Percentiles rank a stretch among this genome's conserved stretches.
phyloP scores from a whole-genome alignment of 75 land plant genomes.

The Cryptomeria japonica region DNA sequence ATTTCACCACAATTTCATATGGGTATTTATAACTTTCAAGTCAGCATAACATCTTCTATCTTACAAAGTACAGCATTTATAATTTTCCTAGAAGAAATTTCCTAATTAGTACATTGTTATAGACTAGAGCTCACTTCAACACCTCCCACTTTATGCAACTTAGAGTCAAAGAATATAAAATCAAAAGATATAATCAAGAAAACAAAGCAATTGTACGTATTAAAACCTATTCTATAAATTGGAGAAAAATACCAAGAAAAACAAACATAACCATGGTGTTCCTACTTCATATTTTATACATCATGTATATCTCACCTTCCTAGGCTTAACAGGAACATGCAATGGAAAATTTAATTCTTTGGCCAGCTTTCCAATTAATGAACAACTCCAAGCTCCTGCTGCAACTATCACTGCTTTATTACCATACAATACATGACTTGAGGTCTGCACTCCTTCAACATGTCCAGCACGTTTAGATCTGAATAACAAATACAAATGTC shows the following conservation, averaged over 20 bases:
- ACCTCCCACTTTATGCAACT: constrained; percentile 1
- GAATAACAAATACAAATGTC: background rate
- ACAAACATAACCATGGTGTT: background rate
- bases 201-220: background rate
- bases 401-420: constrained; percentile 76
- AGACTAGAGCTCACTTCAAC: background rate
- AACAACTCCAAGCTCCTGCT: constrained; percentile 93
- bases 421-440: constrained; percentile 46
- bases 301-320: constrained; percentile 61
- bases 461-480: constrained; percentile 49
- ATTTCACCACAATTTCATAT: background rate
- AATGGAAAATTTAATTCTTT: constrained; percentile 30
- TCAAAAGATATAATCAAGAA: background rate
- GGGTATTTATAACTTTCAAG: background rate
- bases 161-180: background rate
- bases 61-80: background rate
- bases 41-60: background rate
- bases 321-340: constrained; percentile 70
- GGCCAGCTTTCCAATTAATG: constrained; percentile 47
- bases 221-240: background rate
- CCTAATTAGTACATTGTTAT: background rate
- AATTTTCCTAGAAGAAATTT: background rate
- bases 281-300: constrained; percentile 8
- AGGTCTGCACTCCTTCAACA: constrained; percentile 68
- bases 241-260: background rate